phyloP scores from a whole-genome alignment of 2,329 filamentous ascomycete genomes.

The Simplicillium sp. region DNA sequence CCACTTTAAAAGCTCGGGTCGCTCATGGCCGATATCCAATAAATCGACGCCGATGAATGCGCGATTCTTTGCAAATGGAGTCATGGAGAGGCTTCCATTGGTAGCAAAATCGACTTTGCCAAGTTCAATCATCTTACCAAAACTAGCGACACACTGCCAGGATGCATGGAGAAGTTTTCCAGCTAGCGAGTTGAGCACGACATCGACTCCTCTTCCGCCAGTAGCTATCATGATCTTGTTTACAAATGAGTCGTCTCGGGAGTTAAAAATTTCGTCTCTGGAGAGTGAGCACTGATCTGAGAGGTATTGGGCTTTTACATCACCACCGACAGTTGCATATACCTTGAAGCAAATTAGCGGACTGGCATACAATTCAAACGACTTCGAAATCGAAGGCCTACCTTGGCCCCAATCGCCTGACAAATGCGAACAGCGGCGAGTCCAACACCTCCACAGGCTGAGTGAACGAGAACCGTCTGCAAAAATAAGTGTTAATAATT shows the following conservation, averaged over 20 bases:
- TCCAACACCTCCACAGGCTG: background rate
- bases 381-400: too few relatives aligned
- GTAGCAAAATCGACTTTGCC: constrained; percentile 15
- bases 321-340: background rate
- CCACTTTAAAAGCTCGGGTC: too few relatives aligned
- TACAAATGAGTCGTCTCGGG: constrained; percentile 4
- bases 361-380: too few relatives aligned
- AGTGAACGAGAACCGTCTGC: background rate
- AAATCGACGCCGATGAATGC: constrained; percentile 3
- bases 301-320: background rate
- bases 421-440: background rate
- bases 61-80: constrained; percentile 1
- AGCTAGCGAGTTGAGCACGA: constrained; percentile 17
- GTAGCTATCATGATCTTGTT: constrained; percentile 12
- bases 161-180: constrained; percentile 13
- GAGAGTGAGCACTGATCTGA: background rate
- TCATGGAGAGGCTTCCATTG: constrained; percentile 20
- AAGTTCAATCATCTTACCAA: constrained; percentile 22
- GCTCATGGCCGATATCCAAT: too few relatives aligned
- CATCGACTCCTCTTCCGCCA: constrained; percentile 14
- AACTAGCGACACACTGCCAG: constrained; percentile 17
- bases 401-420: background rate
- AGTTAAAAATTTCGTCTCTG: constrained; percentile 4
- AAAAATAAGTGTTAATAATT: too few relatives aligned
- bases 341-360: background rate